Evolutionary conservation across 257 asterid species (phyloP), one percentile per base, ranked within the genome.

Genomic region (Penstemon barbatus): DNA sequence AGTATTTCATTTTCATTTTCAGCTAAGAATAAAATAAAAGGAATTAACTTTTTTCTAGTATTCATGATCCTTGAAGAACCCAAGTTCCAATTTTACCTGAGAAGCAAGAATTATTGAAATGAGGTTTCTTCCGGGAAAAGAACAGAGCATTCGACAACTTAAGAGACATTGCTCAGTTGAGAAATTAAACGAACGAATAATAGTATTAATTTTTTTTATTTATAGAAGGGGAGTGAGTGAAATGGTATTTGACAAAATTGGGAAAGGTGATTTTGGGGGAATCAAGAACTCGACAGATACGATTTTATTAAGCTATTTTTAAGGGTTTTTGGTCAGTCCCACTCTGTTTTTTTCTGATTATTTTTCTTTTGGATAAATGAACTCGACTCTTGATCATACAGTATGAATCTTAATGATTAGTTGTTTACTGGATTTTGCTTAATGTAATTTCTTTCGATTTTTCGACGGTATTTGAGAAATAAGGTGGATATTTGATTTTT

Each of bases 51-150:
- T 25, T 25, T 25, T 25, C 54, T 10, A 49, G 11, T 1, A 49
- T 3, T 49, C 54, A 10, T 49, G 54, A 10, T 49, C 15, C 4
- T 10, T 10, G 15, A 49, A 49, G 18, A 49, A 12, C 18, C 53
- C 1, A 60, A 38, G 12, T 37, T n/a, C 9, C n/a, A 11, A 43
- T n/a, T 25, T 58, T 42, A 82, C 84, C 84, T 41, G 83, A 75
- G 66, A 57, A 61, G 42, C 54, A 59, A 9, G 54, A 57, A 57
- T 9, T 64, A 15, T 36, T 62, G 10, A 68, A 58, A 64, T 50
- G 81, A 38, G 75, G 54, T 19, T 73, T 49, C 2, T 66, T 75
- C 41, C 54, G 61, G 66, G 65, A 54, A 54, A 48, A 62, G 8
- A 60, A 63, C 2, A 48, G 61, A 58, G 63, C 45, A 60, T 6